Evolutionary conservation across 257 asterid genomes (phyloP), one percentile per base, ranked within the genome.

Genomic region (Verbascum thapsus): DNA sequence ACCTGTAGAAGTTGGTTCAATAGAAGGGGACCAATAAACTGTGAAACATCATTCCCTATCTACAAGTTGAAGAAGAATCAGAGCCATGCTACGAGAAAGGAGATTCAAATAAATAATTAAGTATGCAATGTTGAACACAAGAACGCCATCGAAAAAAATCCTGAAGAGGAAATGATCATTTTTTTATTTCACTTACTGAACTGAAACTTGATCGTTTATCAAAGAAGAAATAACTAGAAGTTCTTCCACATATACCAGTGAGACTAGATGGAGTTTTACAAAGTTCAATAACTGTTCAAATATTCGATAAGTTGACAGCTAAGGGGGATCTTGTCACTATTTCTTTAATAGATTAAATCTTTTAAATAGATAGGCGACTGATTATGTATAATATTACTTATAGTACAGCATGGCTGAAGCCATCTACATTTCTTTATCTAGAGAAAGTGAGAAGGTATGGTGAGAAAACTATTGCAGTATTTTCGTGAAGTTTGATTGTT

Each of bases 11-110:
- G 96, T 49, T 60, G 82, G 73, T 73, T 94, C 81, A 90, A 69
- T 73, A 94, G 64, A 68, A 94, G 77, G 43, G 99, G 97, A 51
- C 99, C 99, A 59, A 89, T 64, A 74, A 94, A 94, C 81, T 90
- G 32, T 26, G 32, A 26, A 26, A 26, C 32, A 43, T 80, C 87
- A 58, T 79, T 85, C 40, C 76, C 68, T 13, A 77, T 79, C 84
- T 86, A 76, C 81, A 84, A 62, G 55, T 39, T 50, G 52, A 50
- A 53, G 53, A 70, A 61, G 37, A 47, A 58, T 10, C 38, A 60
- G 5, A 68, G 19, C 58, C 60, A 53, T 60, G 67, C 64, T 54
- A 66, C 26, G 64, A 55, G 17, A n/a, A 44, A 43, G 49, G 58
- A 13, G 64, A 38, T 59, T 73, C 64, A 47, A 67, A 45, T 19